These are phyloP conservation scores for Alternaria atra DNA, from an alignment of 2,329 filamentous ascomycete species.

Conservation along the genomic window DNA sequence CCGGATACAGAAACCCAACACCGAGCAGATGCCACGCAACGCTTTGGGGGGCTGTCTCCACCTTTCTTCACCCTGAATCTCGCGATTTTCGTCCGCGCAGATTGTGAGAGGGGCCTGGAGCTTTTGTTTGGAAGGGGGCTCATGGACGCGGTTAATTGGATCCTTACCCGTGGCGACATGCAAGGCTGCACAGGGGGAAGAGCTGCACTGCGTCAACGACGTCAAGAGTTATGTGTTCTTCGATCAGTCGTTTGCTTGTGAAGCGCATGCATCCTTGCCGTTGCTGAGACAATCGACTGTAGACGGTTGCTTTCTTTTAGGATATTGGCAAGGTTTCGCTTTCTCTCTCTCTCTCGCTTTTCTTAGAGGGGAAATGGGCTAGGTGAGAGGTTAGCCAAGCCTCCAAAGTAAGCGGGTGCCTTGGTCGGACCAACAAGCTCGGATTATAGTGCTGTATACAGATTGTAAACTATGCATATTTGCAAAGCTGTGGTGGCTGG, in stretches of 20 bases:
- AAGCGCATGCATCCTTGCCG: neutral
- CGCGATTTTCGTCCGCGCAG: conserved; percentile 17
- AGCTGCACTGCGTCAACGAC: neutral
- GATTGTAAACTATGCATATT: neutral
- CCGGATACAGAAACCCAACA: conserved; percentile 3
- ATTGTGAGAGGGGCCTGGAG: neutral
- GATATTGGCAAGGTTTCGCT: neutral
- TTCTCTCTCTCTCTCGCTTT: conserved; percentile 1
- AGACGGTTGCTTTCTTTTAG: neutral
- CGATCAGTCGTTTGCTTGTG: neutral
- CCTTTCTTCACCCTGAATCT: conserved; percentile 8
- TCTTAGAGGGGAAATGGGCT: conserved; percentile 3
- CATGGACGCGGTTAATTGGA: neutral
- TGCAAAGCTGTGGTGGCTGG: neutral
- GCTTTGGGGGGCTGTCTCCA: conserved; percentile 7
- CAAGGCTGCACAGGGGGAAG: neutral
- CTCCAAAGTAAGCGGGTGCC: neutral
- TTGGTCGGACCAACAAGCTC: conserved; percentile 9
- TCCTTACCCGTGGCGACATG: neutral
- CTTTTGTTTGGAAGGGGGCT: neutral
- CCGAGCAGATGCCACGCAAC: conserved; percentile 7
- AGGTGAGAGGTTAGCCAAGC: neutral
- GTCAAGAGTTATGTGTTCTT: neutral
- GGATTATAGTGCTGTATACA: conserved; percentile 1
- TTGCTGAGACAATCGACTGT: neutral